A percentile compares a stretch with the other conserved stretches of the same genome.
Evolutionary conservation across 2,329 filamentous ascomycete genomes (phyloP).

Genomic region (Penicillium digitatum): DNA sequence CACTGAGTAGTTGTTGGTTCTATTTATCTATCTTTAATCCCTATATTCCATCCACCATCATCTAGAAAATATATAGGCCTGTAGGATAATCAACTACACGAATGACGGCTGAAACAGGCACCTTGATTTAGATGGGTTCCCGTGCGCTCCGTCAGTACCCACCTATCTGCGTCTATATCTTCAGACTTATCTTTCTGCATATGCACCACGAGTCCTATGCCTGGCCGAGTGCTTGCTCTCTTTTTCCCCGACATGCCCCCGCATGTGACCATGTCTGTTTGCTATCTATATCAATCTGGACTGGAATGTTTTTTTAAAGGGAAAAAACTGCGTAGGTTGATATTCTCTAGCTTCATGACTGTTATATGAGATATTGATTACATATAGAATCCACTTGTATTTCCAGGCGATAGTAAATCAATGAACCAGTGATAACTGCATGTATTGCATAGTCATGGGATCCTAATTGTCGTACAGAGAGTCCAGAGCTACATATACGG

Average conservation of each 20-base stretch:
- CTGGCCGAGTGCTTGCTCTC: not conserved
- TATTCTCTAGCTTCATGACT: not conserved
- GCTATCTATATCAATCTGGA: slow-evolving; percentile 10
- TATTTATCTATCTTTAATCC: too few relatives aligned
- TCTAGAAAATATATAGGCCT: slow-evolving; percentile 1
- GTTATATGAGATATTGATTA: not conserved
- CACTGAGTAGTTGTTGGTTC: too few relatives aligned
- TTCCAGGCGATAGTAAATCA: not conserved
- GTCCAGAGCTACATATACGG: not conserved
- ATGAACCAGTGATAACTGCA: not conserved
- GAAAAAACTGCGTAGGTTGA: not conserved
- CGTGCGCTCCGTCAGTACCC: not conserved
- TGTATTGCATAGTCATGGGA: not conserved
- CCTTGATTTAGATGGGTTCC: not conserved
- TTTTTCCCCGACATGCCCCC: too few relatives aligned
- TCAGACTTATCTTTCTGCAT: slow-evolving; percentile 6
- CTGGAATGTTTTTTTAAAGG: not conserved
- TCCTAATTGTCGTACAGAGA: not conserved
- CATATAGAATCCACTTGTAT: not conserved
- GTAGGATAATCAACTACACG: slow-evolving; percentile 7
- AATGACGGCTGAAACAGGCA: slow-evolving; percentile 5
- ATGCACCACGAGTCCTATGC: slow-evolving; percentile 7
- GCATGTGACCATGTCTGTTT: slow-evolving; percentile 8
- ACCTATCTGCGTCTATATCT: not conserved
- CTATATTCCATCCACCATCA: too few relatives aligned